These are phyloP conservation scores for Cyberlindnera bimundalis DNA, from an alignment of 805 yeast species.

Conservation along the genomic window DNA sequence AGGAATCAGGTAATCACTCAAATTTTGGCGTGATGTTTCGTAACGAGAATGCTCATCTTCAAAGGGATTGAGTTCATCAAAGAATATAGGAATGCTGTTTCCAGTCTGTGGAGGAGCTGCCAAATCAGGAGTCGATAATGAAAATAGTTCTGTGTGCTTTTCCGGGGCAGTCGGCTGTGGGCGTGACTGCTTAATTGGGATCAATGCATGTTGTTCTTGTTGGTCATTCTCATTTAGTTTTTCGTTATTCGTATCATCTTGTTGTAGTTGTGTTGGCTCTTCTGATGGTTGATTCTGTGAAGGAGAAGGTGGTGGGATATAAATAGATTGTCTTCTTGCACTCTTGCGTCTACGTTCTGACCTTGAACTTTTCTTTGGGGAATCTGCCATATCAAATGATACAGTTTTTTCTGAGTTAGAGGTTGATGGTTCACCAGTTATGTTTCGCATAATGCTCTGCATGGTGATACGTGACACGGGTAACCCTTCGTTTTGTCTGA, in stretches of 20 bases:
- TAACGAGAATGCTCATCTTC: conserved; percentile 15
- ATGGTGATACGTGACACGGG: conserved; percentile 14
- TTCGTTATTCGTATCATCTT: too few species aligned
- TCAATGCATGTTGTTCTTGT: background rate
- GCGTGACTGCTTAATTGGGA: conserved; percentile 11
- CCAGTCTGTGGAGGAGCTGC: conserved; percentile 12
- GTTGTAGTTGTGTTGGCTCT: background rate
- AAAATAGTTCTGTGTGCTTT: background rate
- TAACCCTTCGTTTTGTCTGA: conserved; percentile 41
- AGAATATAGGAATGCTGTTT: conserved; percentile 24
- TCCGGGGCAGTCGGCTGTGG: conserved; percentile 7
- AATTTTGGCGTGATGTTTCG: conserved; percentile 7
- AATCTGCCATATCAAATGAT: conserved; percentile 24
- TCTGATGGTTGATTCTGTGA: background rate
- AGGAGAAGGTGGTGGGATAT: conserved; percentile 28
- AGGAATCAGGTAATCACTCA: conserved; percentile 12
- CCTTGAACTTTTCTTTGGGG: conserved; percentile 22
- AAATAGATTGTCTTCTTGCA: conserved; percentile 39
- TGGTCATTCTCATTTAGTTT: too few species aligned
- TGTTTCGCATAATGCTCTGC: conserved; percentile 6
- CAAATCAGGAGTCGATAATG: conserved; percentile 1
- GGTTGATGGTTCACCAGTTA: conserved; percentile 9
- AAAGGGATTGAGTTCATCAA: conserved; percentile 24
- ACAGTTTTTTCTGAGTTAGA: conserved; percentile 23
- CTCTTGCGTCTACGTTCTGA: conserved; percentile 35